These are phyloP conservation scores for Acanthamoeba lenticulata DNA, from an alignment of 208 protist genomes.

Conservation along the genomic window DNA sequence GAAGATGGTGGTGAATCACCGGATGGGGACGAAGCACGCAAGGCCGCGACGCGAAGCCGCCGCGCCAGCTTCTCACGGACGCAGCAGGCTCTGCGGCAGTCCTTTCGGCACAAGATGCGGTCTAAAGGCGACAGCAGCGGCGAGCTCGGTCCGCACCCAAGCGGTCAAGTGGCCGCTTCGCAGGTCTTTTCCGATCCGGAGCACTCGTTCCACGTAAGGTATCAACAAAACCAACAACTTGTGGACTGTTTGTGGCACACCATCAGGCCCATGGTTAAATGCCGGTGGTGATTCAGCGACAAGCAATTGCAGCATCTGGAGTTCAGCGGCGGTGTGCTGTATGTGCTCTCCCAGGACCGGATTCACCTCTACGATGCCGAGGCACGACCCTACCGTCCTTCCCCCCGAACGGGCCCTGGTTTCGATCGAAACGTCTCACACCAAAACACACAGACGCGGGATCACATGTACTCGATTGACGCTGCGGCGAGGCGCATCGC, in stretches of 20 bases:
- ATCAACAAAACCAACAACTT: background rate
- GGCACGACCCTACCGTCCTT: background rate
- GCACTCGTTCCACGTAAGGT: background rate
- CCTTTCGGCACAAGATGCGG: background rate
- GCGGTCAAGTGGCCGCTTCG: background rate
- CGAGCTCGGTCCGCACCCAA: background rate
- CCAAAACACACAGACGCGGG: background rate
- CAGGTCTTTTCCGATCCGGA: background rate
- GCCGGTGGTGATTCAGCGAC: background rate
- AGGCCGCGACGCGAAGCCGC: background rate
- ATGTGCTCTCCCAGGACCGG: background rate
- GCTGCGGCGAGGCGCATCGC: background rate
- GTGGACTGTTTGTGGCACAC: background rate
- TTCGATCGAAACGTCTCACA: background rate
- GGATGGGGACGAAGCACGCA: background rate
- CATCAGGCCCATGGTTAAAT: no score
- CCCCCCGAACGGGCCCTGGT: background rate
- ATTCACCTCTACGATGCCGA: background rate
- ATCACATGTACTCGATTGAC: conserved; percentile 1
- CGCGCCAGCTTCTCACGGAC: background rate
- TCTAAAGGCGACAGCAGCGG: background rate
- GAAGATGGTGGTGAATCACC: background rate
- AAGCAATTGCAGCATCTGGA: conserved; percentile 12
- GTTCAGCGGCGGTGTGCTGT: background rate
- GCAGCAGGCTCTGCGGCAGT: background rate